Percentiles rank a stretch among this genome's conserved stretches.
Evolutionary conservation across 2,329 filamentous ascomycete genomes (phyloP).

Genomic region (Aureobasidium sp.): DNA sequence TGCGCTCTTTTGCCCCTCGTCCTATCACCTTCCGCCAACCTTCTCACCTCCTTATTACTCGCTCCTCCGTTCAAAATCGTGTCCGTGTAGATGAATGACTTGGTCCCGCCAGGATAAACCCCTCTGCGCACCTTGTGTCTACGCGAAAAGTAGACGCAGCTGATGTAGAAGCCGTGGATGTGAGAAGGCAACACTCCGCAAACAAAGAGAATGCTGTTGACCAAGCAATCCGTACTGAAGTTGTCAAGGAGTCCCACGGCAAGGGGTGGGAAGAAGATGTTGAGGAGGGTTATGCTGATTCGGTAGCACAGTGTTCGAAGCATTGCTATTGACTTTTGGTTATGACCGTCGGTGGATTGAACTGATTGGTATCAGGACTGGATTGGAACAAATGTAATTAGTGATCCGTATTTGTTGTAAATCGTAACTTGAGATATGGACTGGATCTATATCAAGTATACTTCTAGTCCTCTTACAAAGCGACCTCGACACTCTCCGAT

Average conservation of each 20-base stretch:
- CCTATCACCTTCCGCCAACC: slow-evolving; percentile 24
- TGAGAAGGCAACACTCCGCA: slow-evolving; percentile 36
- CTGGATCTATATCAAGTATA: no score
- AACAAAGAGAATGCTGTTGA: slow-evolving; percentile 36
- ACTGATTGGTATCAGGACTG: background rate
- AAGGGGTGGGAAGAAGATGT: slow-evolving; percentile 36
- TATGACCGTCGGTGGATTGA: background rate
- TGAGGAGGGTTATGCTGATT: slow-evolving; percentile 30
- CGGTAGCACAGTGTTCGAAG: slow-evolving; percentile 19
- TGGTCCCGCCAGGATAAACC: slow-evolving; percentile 31
- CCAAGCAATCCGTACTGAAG: slow-evolving; percentile 28
- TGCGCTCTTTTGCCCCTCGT: background rate
- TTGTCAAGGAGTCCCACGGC: slow-evolving; percentile 33
- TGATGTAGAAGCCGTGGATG: slow-evolving; percentile 37
- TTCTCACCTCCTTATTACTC: slow-evolving; percentile 26
- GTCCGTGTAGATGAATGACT: slow-evolving; percentile 31
- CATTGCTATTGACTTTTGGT: background rate
- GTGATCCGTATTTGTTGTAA: background rate
- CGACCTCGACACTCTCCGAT: no score
- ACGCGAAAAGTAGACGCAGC: slow-evolving; percentile 30
- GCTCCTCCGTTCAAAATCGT: slow-evolving; percentile 33
- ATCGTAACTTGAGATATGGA: background rate
- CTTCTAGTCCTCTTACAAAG: no score
- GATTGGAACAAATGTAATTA: background rate
- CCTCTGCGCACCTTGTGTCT: slow-evolving; percentile 30